Conservation (phyloP, 2,329 filamentous ascomycete genomes). For the Beauveria sp. region DNA sequence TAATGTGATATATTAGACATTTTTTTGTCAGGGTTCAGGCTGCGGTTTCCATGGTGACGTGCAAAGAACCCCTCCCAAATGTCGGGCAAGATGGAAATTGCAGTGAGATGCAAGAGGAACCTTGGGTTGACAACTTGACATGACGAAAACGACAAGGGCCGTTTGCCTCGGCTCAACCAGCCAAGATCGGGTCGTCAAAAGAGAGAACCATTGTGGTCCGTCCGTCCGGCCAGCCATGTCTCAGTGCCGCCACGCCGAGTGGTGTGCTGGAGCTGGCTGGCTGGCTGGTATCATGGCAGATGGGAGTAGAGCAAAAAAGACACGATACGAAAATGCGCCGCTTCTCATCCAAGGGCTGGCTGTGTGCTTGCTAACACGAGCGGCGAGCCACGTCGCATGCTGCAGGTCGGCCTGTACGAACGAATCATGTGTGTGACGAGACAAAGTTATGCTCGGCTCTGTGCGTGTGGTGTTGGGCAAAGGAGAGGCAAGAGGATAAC, state of each 20-base stretch:
- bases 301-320: neutral
- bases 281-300: too few relatives aligned
- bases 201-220: neutral
- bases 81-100: neutral
- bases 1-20: too few relatives aligned
- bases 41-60: constrained; percentile 1
- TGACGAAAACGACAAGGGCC: neutral
- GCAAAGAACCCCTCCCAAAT: neutral
- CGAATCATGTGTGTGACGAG: neutral
- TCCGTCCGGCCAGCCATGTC: neutral
- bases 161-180: neutral
- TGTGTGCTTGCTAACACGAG: too few relatives aligned
- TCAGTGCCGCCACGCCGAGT: neutral
- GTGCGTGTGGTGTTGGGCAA: neutral
- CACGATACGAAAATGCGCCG: neutral
- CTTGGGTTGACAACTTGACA: neutral
- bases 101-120: neutral
- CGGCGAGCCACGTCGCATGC: constrained; percentile 8
- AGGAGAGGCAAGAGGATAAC: too few relatives aligned
- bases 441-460: neutral
- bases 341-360: neutral
- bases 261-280: neutral
- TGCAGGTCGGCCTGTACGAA: neutral
- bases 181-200: neutral
- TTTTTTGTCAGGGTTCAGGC: neutral